Conservation (phyloP, 2,329 filamentous ascomycete species). For the Hyphodiscus sp. region DNA sequence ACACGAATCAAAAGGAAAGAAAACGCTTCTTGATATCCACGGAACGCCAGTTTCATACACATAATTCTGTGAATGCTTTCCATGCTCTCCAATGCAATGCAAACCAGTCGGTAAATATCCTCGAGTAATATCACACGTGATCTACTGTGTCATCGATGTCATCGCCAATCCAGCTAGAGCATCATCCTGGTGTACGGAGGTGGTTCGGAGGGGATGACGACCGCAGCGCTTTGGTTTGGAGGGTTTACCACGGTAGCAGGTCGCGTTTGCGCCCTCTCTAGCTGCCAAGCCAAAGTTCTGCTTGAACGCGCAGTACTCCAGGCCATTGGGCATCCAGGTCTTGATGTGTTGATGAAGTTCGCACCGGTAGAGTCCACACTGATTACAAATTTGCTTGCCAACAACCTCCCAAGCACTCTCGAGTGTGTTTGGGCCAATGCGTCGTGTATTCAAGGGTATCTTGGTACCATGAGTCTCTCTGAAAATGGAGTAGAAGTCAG, state of each 20-base stretch:
- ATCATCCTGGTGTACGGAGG: conserved; percentile 22
- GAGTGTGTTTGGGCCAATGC: conserved; percentile 54
- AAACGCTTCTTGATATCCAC: not conserved
- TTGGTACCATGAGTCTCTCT: conserved; percentile 44
- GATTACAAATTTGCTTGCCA: conserved; percentile 55
- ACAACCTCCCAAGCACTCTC: conserved; percentile 59
- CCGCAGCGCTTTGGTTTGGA: conserved; percentile 53
- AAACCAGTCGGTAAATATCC: not conserved
- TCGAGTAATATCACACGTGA: not conserved
- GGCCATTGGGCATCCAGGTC: conserved; percentile 49
- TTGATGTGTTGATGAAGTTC: conserved; percentile 57
- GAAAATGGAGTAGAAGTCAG: conserved; percentile 53
- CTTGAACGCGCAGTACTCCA: conserved; percentile 56
- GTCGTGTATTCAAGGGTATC: conserved; percentile 50
- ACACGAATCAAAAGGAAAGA: not conserved
- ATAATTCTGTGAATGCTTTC: not conserved
- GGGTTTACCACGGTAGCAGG: conserved; percentile 55
- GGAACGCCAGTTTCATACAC: not conserved
- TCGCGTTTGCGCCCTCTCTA: conserved; percentile 38
- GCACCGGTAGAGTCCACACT: conserved; percentile 55
- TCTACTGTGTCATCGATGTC: not conserved
- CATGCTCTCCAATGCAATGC: not conserved
- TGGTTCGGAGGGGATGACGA: conserved; percentile 37
- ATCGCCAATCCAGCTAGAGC: not conserved
- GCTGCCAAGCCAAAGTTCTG: conserved; percentile 49